Evolutionary conservation across 2,329 filamentous ascomycete species (phyloP).

Genomic region (Aspergillus novofumigatus): DNA sequence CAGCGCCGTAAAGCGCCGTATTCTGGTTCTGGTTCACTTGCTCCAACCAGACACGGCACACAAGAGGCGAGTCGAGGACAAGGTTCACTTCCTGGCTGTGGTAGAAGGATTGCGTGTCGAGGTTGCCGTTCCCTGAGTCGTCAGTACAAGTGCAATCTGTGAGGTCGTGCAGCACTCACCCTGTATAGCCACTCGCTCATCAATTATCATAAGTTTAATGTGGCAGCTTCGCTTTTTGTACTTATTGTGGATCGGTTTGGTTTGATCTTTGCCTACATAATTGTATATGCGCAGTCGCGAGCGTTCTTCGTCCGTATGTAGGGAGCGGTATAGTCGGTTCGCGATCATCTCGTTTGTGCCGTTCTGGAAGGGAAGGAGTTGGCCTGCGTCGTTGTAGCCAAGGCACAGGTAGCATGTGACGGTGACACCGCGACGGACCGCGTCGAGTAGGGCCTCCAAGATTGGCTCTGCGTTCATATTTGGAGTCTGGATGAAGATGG

Average conservation of each 20-base stretch:
- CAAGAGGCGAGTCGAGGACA: conserved; percentile 61
- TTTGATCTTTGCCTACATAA: conserved; percentile 73
- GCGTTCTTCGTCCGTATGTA: conserved; percentile 51
- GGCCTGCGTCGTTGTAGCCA: conserved; percentile 74
- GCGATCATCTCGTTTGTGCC: conserved; percentile 71
- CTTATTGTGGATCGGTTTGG: conserved; percentile 60
- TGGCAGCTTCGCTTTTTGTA: conserved; percentile 67
- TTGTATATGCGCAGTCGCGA: conserved; percentile 58
- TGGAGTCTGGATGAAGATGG: conserved; percentile 74
- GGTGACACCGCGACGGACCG: conserved; percentile 63
- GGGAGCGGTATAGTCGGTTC: conserved; percentile 52
- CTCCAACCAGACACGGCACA: conserved; percentile 62
- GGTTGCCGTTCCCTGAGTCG: conserved; percentile 61
- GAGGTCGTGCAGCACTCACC: conserved; percentile 29
- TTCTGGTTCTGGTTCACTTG: conserved; percentile 64
- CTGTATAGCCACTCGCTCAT: conserved; percentile 64
- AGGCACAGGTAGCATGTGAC: conserved; percentile 70
- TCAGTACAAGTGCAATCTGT: neutral
- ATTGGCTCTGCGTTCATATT: conserved; percentile 70
- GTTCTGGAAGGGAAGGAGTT: conserved; percentile 70
- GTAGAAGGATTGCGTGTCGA: conserved; percentile 76
- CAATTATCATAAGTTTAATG: conserved; percentile 72
- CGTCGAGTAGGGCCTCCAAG: conserved; percentile 58
- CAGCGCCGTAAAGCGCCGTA: conserved; percentile 55
- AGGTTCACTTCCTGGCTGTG: conserved; percentile 75